Base-by-base conservation (phyloP, 139 green algal genomes). In the Coccomyxa sp. region DNA sequence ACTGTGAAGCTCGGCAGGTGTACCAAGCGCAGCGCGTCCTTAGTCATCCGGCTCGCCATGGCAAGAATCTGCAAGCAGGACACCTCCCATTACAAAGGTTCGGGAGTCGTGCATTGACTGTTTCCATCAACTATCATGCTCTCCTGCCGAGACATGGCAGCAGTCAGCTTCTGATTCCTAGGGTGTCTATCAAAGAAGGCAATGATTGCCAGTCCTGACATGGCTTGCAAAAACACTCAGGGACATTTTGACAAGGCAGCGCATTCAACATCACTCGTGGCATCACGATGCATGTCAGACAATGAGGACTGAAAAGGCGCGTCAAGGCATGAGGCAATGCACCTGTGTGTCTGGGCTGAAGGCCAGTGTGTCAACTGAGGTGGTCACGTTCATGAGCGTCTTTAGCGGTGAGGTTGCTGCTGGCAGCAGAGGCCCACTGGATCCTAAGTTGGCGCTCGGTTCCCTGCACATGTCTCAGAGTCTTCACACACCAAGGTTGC, bases 301-400 rank as follows among this genome's bases (percentile, higher is more conserved):
- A n/a, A n/a, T n/a, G n/a, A n/a, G n/a, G n/a, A n/a, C n/a, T n/a
- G n/a, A n/a, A 39, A 10, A 5, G 68, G 68, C 14, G 31, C 31
- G 7, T 35, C 1, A 72, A 6, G 24, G 29, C 68, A 72, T 22
- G 33, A 34, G 72, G 72, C n/a, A n/a, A 27, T 69, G 1, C 64
- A 91, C 83, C 84, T 94, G 89, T 0, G 75, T 81, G 81, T 98
- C 93, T 22, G 87, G 87, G 77, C 84, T 97, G 81, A 98, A 99
- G 1, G 68, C 54, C 74, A 99, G 83, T 2, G 55, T 90, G 87
- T 99, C 95, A 0, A 93, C 81, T 0, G 78, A 78, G 8, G 95
- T 99, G 0, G 89, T 95, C 6, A 99, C 85, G 78, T 98, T 97
- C 79, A 93, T 90, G n/a, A 97, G 79, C 10, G 85, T 83, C 64